Percentiles rank a stretch among this genome's conserved stretches.
These are phyloP conservation scores for Fusarium napiforme DNA, from an alignment of 2,329 filamentous ascomycete genomes.

Conservation along the genomic window DNA sequence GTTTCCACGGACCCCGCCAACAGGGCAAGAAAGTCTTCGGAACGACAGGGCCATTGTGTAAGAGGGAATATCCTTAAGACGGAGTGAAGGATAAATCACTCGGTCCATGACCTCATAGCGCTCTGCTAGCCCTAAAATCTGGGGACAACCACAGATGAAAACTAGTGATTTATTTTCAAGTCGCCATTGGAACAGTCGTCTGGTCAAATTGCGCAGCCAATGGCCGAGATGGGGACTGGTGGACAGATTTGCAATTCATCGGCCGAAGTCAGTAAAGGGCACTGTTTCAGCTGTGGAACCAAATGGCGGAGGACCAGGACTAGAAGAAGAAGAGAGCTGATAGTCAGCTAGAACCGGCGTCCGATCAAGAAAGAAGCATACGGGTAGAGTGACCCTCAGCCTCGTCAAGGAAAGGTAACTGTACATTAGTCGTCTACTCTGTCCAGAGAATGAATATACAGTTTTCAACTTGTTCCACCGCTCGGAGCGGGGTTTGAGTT, in stretches of 20 bases:
- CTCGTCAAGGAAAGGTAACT: background rate
- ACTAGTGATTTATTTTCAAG: slow-evolving; percentile 16
- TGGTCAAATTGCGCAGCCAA: slow-evolving; percentile 23
- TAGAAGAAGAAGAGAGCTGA: slow-evolving; percentile 36
- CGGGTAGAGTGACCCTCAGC: background rate
- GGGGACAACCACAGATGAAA: slow-evolving; percentile 29
- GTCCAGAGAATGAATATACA: slow-evolving; percentile 7
- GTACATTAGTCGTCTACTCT: background rate
- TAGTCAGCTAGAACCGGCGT: slow-evolving; percentile 3
- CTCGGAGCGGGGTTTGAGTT: slow-evolving; percentile 35
- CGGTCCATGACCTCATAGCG: slow-evolving; percentile 41
- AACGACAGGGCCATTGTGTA: slow-evolving; percentile 11
- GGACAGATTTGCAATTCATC: slow-evolving; percentile 19
- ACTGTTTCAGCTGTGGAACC: slow-evolving; percentile 34
- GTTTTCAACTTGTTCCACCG: slow-evolving; percentile 19
- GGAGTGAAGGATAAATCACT: slow-evolving; percentile 13
- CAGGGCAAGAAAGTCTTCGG: slow-evolving; percentile 12
- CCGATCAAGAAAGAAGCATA: background rate
- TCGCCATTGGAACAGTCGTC: slow-evolving; percentile 5
- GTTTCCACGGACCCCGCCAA: slow-evolving; percentile 13
- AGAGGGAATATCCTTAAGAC: background rate
- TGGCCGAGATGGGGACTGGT: slow-evolving; percentile 32
- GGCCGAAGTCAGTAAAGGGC: slow-evolving; percentile 17
- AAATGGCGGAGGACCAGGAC: slow-evolving; percentile 26
- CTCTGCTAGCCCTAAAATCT: slow-evolving; percentile 37